Conservation (phyloP, 352 stramenopile species). For the Phytophthora cryptogea region DNA sequence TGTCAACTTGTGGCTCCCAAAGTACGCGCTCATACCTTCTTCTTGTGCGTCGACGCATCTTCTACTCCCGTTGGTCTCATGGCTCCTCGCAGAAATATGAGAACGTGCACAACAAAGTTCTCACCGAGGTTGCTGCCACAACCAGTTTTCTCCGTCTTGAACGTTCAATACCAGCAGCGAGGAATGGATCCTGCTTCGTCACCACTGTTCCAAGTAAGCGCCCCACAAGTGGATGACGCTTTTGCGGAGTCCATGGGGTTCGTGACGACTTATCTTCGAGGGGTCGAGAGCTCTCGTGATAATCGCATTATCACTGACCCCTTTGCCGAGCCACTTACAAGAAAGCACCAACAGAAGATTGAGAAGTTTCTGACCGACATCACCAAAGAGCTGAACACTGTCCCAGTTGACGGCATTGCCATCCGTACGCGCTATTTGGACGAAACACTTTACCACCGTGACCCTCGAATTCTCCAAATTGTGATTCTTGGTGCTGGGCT, state of each 20-base stretch:
- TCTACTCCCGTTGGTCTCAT: not conserved
- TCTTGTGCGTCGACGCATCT: slow-evolving; percentile 34
- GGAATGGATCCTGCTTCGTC: slow-evolving; percentile 23
- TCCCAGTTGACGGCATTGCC: slow-evolving; percentile 34
- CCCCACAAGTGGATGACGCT: slow-evolving; percentile 18
- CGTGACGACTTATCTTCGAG: slow-evolving; percentile 40
- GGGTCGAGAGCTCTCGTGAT: slow-evolving; percentile 30
- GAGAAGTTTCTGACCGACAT: slow-evolving; percentile 28
- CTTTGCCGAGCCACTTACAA: slow-evolving; percentile 36
- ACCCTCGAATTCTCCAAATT: slow-evolving; percentile 50
- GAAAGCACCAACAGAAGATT: slow-evolving; percentile 29
- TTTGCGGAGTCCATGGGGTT: slow-evolving; percentile 41
- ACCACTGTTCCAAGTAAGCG: slow-evolving; percentile 17
- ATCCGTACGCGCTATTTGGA: slow-evolving; percentile 62
- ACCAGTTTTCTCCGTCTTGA: slow-evolving; percentile 6
- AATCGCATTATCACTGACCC: slow-evolving; percentile 45
- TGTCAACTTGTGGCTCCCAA: slow-evolving; percentile 46
- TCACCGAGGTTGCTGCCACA: slow-evolving; percentile 3
- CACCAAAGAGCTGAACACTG: slow-evolving; percentile 1
- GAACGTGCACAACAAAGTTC: slow-evolving; percentile 1
- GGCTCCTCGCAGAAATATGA: slow-evolving; percentile 11
- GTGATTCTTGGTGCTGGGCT: slow-evolving; percentile 62
- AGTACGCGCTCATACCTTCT: slow-evolving; percentile 7
- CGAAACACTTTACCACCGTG: slow-evolving; percentile 48
- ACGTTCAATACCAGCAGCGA: not conserved